Evolutionary conservation across 2,329 filamentous ascomycete genomes (phyloP), one percentile per base, ranked within the genome.

Genomic region (Cladosporium velox): DNA sequence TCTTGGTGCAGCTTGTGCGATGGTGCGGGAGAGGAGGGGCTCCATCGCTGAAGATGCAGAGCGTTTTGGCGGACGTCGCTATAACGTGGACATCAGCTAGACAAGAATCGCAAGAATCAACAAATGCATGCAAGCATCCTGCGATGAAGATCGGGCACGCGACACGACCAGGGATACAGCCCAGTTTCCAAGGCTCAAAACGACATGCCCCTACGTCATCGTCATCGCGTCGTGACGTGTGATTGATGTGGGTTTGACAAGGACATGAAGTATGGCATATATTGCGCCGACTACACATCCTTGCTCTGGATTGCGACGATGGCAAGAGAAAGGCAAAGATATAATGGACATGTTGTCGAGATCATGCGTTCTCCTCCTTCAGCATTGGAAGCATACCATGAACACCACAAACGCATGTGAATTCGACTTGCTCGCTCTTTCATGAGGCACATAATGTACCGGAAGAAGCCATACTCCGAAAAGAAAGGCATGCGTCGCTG

Each of bases 21-120:
- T 67, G 44, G 71, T 65, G 28, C 72, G 70, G n/a, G 72, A 72
- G 47, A 74, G 60, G 41, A 75, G 68, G 51, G 69, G 69, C 62
- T 74, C 72, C 73, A 75, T 75, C 32, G 64, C 51, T 35, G 52
- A 15, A 30, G 32, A 2, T 28, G 35, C 4, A 38, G 34, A 41
- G 30, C 6, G 7, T 44, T 30, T 34, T 14, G 18, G 11, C 52
- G n/a, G n/a, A 34, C 3, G 52, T 21, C 18, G 52, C 52, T 55
- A 47, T 24, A 47, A 47, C 3, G 6, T 21, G 18, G 18, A 55
- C 34, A 62, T 52, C 21, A 52, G 24, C n/a, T 10, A 62, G 10
- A 52, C 4, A 51, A 26, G 15, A 5, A 30, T 10, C 18, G 12
- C 5, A 3, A 55, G 52, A 34, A 21, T 30, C 28, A n/a, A 52